Conservation (phyloP, 495 filamentous ascomycete species). For the Pseudotulostoma volvatum region DNA sequence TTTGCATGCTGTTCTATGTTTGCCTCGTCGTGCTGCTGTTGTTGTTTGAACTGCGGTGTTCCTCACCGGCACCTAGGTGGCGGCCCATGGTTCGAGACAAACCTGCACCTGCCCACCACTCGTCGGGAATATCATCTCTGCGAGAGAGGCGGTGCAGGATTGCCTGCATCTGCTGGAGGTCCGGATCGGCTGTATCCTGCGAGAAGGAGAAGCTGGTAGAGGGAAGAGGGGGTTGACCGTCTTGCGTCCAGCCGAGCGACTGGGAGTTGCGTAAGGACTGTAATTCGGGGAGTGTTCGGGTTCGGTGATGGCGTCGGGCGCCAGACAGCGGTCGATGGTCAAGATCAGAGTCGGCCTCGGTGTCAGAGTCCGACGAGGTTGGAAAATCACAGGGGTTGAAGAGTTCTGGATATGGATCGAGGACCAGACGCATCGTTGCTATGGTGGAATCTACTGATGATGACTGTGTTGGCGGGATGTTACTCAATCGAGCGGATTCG, state of each 20-base stretch:
- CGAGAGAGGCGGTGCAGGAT: slow-evolving; percentile 49
- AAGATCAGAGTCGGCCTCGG: slow-evolving; percentile 16
- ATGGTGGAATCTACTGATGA: slow-evolving; percentile 9
- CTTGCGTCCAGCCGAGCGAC: slow-evolving; percentile 21
- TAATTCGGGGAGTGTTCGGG: slow-evolving; percentile 11
- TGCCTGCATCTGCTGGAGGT: slow-evolving; percentile 53
- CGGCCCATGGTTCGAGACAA: slow-evolving; percentile 38
- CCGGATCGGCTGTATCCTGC: slow-evolving; percentile 12
- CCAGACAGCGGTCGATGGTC: too few relatives aligned
- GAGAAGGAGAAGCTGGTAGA: slow-evolving; percentile 19
- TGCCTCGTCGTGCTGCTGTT: background rate
- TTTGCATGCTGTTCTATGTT: too few relatives aligned
- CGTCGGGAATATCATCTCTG: slow-evolving; percentile 55
- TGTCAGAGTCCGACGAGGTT: slow-evolving; percentile 18
- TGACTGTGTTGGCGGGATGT: slow-evolving; percentile 16
- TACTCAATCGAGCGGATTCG: slow-evolving; percentile 22
- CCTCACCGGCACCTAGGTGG: slow-evolving; percentile 14
- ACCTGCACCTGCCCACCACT: slow-evolving; percentile 62
- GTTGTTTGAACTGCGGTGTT: too few relatives aligned
- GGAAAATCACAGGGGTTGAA: slow-evolving; percentile 28
- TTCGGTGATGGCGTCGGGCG: slow-evolving; percentile 11
- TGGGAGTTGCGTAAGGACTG: slow-evolving; percentile 9
- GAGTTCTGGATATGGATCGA: slow-evolving; percentile 27
- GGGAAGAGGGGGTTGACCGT: slow-evolving; percentile 23
- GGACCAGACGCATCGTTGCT: slow-evolving; percentile 13